Evolutionary conservation across 2,329 filamentous ascomycete genomes (phyloP).

Genomic region (Ceratocystis ficicola): DNA sequence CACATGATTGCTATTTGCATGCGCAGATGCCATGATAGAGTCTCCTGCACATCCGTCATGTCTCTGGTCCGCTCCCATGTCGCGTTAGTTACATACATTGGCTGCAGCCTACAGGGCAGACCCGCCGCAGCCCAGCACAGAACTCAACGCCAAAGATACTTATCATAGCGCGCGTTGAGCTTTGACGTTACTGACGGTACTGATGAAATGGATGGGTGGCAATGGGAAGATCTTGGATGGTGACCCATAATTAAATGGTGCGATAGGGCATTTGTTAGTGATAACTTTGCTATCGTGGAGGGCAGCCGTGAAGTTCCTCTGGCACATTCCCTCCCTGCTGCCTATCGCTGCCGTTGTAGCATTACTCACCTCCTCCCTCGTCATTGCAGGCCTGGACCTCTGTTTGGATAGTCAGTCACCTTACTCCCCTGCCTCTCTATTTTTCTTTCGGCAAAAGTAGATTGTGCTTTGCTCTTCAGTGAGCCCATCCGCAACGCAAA

Average conservation of each 20-base stretch:
- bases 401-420: not conserved
- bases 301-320: not conserved
- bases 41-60: not conserved
- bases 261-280: not conserved
- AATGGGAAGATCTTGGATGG: not conserved
- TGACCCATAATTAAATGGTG: not conserved
- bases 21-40: not conserved
- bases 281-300: not conserved
- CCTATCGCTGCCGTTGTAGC: not conserved
- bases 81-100: not conserved
- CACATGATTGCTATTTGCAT: slow-evolving; percentile 1
- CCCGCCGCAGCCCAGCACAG: not conserved
- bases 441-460: not conserved
- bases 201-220: not conserved
- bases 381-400: not conserved
- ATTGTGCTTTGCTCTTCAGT: not conserved
- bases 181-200: not conserved
- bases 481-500: not conserved
- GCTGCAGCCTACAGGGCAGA: not conserved
- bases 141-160: not conserved
- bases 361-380: not conserved
- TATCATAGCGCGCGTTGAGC: slow-evolving; percentile 5
- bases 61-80: too few species aligned
- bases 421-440: not conserved
- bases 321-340: not conserved